Conservation (phyloP, 2,329 filamentous ascomycete genomes). For the Cladorrhinum sp. region DNA sequence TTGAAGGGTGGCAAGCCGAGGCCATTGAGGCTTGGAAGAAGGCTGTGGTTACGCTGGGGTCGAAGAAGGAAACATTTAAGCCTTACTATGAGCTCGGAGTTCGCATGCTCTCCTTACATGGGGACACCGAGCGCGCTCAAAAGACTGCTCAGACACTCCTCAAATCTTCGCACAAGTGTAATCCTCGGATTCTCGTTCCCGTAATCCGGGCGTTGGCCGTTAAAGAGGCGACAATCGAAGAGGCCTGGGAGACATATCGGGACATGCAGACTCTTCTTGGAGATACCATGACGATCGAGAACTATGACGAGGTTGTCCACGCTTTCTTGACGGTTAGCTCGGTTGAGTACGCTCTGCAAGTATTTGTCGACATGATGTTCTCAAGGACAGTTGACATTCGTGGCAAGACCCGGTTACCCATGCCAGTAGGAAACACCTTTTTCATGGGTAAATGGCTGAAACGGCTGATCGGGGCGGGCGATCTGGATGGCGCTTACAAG, state of each 20-base stretch:
- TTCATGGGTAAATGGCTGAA: slow-evolving; percentile 90
- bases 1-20: slow-evolving; percentile 56
- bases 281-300: slow-evolving; percentile 61
- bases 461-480: slow-evolving; percentile 69
- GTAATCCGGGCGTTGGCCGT: slow-evolving; percentile 67
- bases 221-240: slow-evolving; percentile 45
- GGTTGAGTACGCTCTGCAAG: slow-evolving; percentile 65
- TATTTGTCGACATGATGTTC: slow-evolving; percentile 89
- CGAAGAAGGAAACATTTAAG: slow-evolving; percentile 45
- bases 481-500: slow-evolving; percentile 66
- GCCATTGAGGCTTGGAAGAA: slow-evolving; percentile 64
- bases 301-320: slow-evolving; percentile 73
- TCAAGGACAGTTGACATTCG: slow-evolving; percentile 51
- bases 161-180: slow-evolving; percentile 40
- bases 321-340: slow-evolving; percentile 66
- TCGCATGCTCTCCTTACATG: slow-evolving; percentile 58
- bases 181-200: slow-evolving; percentile 59
- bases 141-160: slow-evolving; percentile 55
- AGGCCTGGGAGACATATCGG: slow-evolving; percentile 67
- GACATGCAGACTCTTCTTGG: slow-evolving; percentile 61
- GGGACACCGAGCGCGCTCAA: slow-evolving; percentile 58
- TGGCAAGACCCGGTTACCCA: slow-evolving; percentile 43
- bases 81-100: slow-evolving; percentile 65
- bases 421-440: slow-evolving; percentile 65
- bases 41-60: slow-evolving; percentile 51